These are phyloP conservation scores for Aquanectria penicillioides DNA, from an alignment of 2,329 filamentous ascomycete genomes.

Conservation along the genomic window DNA sequence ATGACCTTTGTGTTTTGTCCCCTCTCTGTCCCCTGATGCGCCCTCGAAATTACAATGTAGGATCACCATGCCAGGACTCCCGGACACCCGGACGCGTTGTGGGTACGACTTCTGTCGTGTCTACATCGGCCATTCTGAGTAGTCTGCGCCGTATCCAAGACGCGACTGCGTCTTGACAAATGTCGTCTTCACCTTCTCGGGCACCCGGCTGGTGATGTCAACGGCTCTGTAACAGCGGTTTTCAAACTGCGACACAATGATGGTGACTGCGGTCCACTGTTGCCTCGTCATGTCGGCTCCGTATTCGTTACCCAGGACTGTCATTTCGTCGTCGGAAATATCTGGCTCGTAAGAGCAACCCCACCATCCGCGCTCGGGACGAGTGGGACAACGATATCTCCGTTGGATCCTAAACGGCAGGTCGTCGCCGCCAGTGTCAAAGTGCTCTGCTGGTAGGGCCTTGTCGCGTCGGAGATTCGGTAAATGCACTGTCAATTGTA, in stretches of 20 bases:
- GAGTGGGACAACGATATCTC: constrained; percentile 10
- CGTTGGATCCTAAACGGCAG: constrained; percentile 4
- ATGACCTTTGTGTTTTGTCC: constrained; percentile 34
- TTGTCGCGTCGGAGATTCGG: constrained; percentile 4
- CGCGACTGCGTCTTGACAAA: constrained; percentile 3
- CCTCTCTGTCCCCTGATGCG: constrained; percentile 19
- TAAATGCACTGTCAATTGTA: constrained; percentile 5
- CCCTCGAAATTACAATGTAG: constrained; percentile 33
- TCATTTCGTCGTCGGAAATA: constrained; percentile 9
- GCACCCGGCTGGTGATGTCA: constrained; percentile 7
- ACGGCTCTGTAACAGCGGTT: constrained; percentile 13
- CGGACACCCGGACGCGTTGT: not conserved
- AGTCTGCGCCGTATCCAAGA: constrained; percentile 1
- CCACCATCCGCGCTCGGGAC: constrained; percentile 7
- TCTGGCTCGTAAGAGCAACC: constrained; percentile 7
- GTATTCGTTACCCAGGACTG: not conserved
- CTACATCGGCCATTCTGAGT: not conserved
- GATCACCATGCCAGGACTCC: constrained; percentile 23
- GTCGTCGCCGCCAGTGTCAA: not conserved
- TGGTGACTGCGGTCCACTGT: constrained; percentile 6
- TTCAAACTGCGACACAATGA: constrained; percentile 1
- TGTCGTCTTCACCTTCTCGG: constrained; percentile 10
- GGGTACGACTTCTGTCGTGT: constrained; percentile 7
- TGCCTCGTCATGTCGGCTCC: not conserved
- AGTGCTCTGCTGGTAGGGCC: not conserved